Percentiles rank a stretch among this genome's conserved stretches.
Conservation (phyloP, 164 flowering plant genomes). For the Berberis vulgaris region DNA sequence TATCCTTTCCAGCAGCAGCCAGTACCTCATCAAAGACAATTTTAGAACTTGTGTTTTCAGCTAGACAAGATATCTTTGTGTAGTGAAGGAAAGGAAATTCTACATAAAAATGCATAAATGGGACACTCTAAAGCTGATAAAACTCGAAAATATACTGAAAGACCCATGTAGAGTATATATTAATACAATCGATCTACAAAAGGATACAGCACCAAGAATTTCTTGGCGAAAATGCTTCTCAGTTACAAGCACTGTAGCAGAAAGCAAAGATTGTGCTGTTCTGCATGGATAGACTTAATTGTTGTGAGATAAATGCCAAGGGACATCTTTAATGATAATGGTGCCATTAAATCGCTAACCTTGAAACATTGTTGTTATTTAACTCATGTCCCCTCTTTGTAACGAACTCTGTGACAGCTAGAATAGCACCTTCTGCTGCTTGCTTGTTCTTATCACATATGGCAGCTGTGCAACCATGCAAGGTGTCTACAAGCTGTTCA, state of each 20-base stretch:
- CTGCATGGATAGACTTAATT: constrained; percentile 30
- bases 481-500: constrained; percentile 69
- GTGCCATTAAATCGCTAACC: constrained; percentile 27
- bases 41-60: constrained; percentile 66
- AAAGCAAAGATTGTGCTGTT: constrained; percentile 82
- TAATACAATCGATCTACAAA: constrained; percentile 10
- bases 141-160: not conserved
- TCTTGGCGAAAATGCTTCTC: constrained; percentile 89
- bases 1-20: constrained; percentile 78
- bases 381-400: constrained; percentile 68
- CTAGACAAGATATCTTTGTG: constrained; percentile 67
- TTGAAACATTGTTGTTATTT: constrained; percentile 68
- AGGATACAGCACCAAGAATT: constrained; percentile 88
- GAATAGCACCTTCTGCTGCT: constrained; percentile 89
- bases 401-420: constrained; percentile 84
- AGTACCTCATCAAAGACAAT: constrained; percentile 82
- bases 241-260: constrained; percentile 58
- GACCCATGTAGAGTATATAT: not conserved
- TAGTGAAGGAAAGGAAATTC: constrained; percentile 41
- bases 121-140: not conserved
- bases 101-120: constrained; percentile 3
- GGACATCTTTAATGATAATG: not conserved
- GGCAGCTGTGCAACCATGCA: constrained; percentile 64
- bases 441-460: constrained; percentile 84
- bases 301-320: constrained; percentile 1